Base-by-base conservation (phyloP, 768 basidiomycete species). In the Auricularia sp. region DNA sequence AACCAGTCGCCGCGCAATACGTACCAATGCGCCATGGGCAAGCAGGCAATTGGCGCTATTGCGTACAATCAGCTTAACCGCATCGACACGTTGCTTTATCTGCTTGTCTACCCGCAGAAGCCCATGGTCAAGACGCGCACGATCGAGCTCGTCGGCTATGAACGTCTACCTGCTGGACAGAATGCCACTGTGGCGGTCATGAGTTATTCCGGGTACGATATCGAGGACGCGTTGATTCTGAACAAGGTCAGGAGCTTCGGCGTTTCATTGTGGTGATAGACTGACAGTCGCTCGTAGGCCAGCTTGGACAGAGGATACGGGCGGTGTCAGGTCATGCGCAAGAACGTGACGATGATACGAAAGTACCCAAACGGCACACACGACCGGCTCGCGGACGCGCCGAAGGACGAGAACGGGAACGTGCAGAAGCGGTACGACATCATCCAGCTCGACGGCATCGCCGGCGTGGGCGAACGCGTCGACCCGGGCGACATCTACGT, bases 111-210 rank as follows among this genome's bases (percentile, higher is more conserved):
- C 70, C 97, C 97, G 29, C 97, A 99, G 73, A 93, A 98, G 71
- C 97, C 97, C 2, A 97, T 99, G 96, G 95, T 98, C 67, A 98
- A 98, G 76, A 97, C 97, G 5, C 95, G 94, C 76, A 97, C 97
- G 2, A 99, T 98, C 65, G 97, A 99, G 74, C 77, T 99, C 63
- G 84, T 98, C 64, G 96, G 95, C 2, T 99, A 98, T 73, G 95
- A 99, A 76, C 88, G 89, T 67, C 83, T 99, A 3, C 97, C 97
- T 3, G 97, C 97, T 3, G 97, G 97, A 14, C 95, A 99, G 75
- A 99, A 99, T 73, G 97, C 97, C 11, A 98, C 88, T 0, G 93
- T 99, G 56, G 97, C 97, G 11, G 94, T 98, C 69, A 99, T 99
- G 97, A 94, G 92, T 74, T 99, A 91, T 76, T 97, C 95, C 4